phyloP scores from a whole-genome alignment of 2,329 filamentous ascomycete genomes.

The Colletotrichum sp. region DNA sequence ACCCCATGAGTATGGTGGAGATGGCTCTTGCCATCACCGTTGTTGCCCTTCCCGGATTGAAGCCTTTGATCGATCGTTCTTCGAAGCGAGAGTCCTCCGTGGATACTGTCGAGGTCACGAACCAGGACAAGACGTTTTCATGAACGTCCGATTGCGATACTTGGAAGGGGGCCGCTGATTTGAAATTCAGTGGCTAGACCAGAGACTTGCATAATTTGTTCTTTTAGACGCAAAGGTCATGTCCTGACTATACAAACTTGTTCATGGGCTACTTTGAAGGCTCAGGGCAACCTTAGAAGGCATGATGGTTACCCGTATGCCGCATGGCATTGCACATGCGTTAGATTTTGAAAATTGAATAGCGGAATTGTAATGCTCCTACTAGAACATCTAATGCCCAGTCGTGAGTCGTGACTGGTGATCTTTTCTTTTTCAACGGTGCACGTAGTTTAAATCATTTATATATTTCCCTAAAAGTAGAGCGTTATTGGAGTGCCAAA shows the following conservation, averaged over 20 bases:
- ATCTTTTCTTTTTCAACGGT: background rate
- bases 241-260: background rate
- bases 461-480: background rate
- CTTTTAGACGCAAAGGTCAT: background rate
- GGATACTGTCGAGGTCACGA: constrained; percentile 3
- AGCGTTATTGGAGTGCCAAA: background rate
- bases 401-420: background rate
- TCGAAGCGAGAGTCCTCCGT: constrained; percentile 5
- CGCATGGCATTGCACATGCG: background rate
- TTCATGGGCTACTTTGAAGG: background rate
- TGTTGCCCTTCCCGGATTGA: constrained; percentile 26
- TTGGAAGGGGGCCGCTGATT: background rate
- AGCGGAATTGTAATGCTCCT: background rate
- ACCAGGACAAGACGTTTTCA: constrained; percentile 8
- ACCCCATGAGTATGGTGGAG: constrained; percentile 26
- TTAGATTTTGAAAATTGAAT: background rate
- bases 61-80: constrained; percentile 23
- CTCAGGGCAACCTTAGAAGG: background rate
- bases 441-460: background rate
- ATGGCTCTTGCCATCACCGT: constrained; percentile 27
- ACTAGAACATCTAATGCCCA: background rate
- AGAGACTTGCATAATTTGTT: background rate
- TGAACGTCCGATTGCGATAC: background rate
- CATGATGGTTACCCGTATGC: background rate
- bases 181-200: background rate